phyloP scores from a whole-genome alignment of 2,329 filamentous ascomycete genomes.

The Neonectria faginata region DNA sequence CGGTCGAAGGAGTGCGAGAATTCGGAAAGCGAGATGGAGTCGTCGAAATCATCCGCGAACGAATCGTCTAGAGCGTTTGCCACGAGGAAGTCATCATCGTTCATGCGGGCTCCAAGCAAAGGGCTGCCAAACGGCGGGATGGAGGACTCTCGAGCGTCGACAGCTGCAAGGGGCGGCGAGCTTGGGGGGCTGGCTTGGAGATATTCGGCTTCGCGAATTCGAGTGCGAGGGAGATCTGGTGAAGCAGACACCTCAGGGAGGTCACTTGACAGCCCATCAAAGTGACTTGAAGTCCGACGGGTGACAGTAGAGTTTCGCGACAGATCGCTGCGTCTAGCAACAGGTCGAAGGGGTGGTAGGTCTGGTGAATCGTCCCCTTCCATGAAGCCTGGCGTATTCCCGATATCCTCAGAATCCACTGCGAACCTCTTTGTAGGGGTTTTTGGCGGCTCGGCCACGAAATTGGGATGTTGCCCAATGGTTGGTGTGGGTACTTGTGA shows the following conservation, averaged over 20 bases:
- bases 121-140: conserved; percentile 60
- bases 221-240: conserved; percentile 48
- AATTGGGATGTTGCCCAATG: conserved; percentile 29
- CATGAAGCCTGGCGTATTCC: conserved; percentile 29
- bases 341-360: conserved; percentile 52
- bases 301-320: conserved; percentile 56
- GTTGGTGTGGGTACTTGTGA: conserved; percentile 35
- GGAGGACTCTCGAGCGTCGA: conserved; percentile 45
- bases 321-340: conserved; percentile 47
- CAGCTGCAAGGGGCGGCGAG: conserved; percentile 56
- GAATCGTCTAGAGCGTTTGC: conserved; percentile 59
- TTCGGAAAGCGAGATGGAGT: conserved; percentile 51
- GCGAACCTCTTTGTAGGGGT: conserved; percentile 38
- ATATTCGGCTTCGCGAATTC: conserved; percentile 50
- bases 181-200: conserved; percentile 60
- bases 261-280: conserved; percentile 57
- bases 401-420: conserved; percentile 24
- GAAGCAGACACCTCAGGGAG: conserved; percentile 59
- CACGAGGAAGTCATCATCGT: conserved; percentile 53
- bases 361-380: conserved; percentile 50
- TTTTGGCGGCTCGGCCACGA: conserved; percentile 30
- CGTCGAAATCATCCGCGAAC: conserved; percentile 61
- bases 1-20: conserved; percentile 41
- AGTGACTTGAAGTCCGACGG: conserved; percentile 53
- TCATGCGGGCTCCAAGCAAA: conserved; percentile 56